A percentile compares a stretch with the other conserved stretches of the same genome.
Conservation (phyloP, 257 asterid genomes). For the Thymus mandschuricus region DNA sequence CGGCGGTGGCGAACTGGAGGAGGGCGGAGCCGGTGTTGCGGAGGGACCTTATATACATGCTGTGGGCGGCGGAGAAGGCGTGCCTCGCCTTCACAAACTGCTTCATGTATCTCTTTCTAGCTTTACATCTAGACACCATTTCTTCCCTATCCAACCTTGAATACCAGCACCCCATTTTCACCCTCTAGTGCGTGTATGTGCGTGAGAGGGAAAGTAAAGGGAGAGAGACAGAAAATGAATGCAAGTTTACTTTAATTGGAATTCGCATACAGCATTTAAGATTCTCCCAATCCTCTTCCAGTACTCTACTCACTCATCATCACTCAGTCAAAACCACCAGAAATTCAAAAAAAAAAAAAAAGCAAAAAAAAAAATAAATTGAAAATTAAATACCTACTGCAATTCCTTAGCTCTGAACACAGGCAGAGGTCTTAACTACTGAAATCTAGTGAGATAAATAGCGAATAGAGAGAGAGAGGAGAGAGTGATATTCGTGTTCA, state of each 20-base stretch:
- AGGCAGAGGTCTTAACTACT: slow-evolving; percentile 1
- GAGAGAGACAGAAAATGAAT: slow-evolving; percentile 6
- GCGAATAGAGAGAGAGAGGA: background rate
- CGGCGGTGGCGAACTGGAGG: slow-evolving; percentile 84
- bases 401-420: slow-evolving; percentile 20
- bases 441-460: slow-evolving; percentile 16
- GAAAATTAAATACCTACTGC: background rate
- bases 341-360: background rate
- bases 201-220: background rate
- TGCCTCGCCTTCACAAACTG: slow-evolving; percentile 92
- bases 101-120: slow-evolving; percentile 84
- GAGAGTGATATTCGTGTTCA: slow-evolving; percentile 5
- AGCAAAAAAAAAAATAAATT: background rate
- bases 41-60: slow-evolving; percentile 76
- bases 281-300: background rate
- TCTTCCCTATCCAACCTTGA: slow-evolving; percentile 81
- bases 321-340: slow-evolving; percentile 16
- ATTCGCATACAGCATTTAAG: slow-evolving; percentile 24
- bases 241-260: slow-evolving; percentile 27
- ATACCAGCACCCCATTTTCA: slow-evolving; percentile 86
- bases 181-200: slow-evolving; percentile 19
- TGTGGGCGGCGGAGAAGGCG: slow-evolving; percentile 82
- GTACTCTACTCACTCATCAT: slow-evolving; percentile 20
- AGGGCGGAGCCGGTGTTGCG: slow-evolving; percentile 81
- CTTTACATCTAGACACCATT: slow-evolving; percentile 89